A percentile compares a stretch with the other conserved stretches of the same genome.
These are phyloP conservation scores for Cenchrus purpureus DNA, from an alignment of 176 grass and related monocot species.

Conservation along the genomic window DNA sequence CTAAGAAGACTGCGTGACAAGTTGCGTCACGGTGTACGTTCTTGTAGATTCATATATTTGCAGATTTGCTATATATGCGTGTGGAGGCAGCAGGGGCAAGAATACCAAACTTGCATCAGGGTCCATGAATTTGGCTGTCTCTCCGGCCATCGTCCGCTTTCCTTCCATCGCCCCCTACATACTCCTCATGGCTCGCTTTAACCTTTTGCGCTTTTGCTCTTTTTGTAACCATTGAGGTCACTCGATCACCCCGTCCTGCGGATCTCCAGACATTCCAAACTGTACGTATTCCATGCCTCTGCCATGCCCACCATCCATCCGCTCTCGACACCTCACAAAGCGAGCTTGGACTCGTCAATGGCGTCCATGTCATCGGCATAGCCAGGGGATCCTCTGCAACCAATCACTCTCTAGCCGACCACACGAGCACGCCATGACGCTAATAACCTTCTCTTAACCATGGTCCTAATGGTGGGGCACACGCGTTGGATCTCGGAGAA, in stretches of 20 bases:
- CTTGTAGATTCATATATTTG: background rate
- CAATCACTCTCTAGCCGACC: background rate
- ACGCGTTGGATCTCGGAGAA: background rate
- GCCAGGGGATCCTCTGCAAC: conserved; percentile 41
- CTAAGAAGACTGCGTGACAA: background rate
- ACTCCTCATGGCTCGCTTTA: conserved; percentile 41
- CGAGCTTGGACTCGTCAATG: conserved; percentile 88
- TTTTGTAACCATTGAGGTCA: conserved; percentile 51
- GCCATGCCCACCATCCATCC: conserved; percentile 20
- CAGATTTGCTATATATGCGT: background rate
- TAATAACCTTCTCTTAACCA: background rate
- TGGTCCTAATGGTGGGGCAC: background rate
- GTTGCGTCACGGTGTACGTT: background rate
- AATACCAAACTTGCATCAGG: conserved; percentile 83
- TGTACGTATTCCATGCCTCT: conserved; percentile 24
- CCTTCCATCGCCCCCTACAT: background rate
- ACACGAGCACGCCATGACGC: background rate
- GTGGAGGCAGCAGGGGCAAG: conserved; percentile 35
- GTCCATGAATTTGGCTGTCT: conserved; percentile 50
- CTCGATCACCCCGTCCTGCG: conserved; percentile 30
- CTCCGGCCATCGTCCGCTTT: conserved; percentile 35
- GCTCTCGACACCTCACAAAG: conserved; percentile 60
- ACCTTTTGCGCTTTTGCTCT: conserved; percentile 75
- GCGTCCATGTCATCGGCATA: conserved; percentile 25
- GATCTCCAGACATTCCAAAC: conserved; percentile 91